Conservation (phyloP, 176 grass and related monocot genomes). For the Hordeum vulgare region DNA sequence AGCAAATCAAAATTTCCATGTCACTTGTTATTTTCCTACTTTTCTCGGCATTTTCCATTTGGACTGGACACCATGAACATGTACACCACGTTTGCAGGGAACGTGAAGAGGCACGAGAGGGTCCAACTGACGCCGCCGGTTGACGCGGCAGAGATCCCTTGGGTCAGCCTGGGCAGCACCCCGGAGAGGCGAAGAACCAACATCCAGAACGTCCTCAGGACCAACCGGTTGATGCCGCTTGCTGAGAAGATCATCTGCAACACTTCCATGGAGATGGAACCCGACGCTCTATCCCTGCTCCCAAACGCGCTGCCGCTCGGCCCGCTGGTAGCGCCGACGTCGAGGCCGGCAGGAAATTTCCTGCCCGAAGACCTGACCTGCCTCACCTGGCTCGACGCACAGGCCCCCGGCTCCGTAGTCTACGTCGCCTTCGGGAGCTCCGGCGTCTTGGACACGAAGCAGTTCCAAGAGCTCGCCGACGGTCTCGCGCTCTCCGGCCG, state of each 20-base stretch:
- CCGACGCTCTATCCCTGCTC: slow-evolving; percentile 14
- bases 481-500: slow-evolving; percentile 28
- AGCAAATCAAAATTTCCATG: background rate
- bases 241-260: slow-evolving; percentile 57
- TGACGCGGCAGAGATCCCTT: slow-evolving; percentile 28
- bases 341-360: background rate
- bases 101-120: slow-evolving; percentile 32
- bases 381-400: slow-evolving; percentile 49
- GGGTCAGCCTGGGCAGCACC: slow-evolving; percentile 31
- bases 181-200: slow-evolving; percentile 30
- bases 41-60: background rate
- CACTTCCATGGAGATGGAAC: slow-evolving; percentile 45
- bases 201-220: slow-evolving; percentile 31
- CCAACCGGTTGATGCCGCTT: slow-evolving; percentile 22
- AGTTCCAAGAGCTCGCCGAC: slow-evolving; percentile 53
- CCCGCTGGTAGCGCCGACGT: slow-evolving; percentile 15
- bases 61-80: background rate
- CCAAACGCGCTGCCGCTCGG: slow-evolving; percentile 38
- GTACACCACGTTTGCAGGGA: slow-evolving; percentile 27
- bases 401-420: slow-evolving; percentile 32
- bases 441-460: slow-evolving; percentile 10
- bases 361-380: slow-evolving; percentile 29
- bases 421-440: slow-evolving; percentile 72
- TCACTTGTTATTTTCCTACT: background rate
- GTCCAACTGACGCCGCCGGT: slow-evolving; percentile 44